Base-by-base conservation (phyloP, 305 asterid species). In the Fraxinus greggii region DNA sequence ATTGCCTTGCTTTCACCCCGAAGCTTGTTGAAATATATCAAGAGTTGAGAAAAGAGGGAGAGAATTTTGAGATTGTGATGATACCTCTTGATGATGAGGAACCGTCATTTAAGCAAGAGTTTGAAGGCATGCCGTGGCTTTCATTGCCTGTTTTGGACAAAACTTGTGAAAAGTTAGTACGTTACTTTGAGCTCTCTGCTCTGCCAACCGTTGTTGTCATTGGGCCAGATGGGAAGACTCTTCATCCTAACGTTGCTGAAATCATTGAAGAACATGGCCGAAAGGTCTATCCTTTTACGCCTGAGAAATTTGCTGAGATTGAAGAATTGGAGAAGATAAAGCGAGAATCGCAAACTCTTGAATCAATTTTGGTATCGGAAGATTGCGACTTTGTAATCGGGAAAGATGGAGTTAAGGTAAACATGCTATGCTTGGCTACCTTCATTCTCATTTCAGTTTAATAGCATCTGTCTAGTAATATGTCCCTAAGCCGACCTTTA, bases 141-240 rank as follows among this genome's bases (percentile, higher is more conserved):
- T 91, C 97, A 2, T 86, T 95, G 88, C 99, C 99, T 1, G 15
- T 92, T n/a, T 88, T 88, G 75, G 98, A 95, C 85, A 89, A 81
- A 79, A 82, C 24, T 28, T 84, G 90, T 29, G 61, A 73, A 75
- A 95, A 95, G 89, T 86, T 95, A 51, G 84, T 83, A 24, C 86
- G 88, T 5, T 92, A 94, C 82, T 92, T 95, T 78, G 95, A 91
- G 86, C 90, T 95, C 72, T 65, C 74, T 26, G 75, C 85, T 76
- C 86, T 92, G 81, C 97, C 97, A 5, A 89, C 97, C 40, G 80
- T 94, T 75, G 95, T 91, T 77, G 86, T 90, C 40, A 90, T 95
- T 54, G 99, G 99, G 54, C 91, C 95, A 4, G 91, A 95, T 26
- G 99, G 98, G 86, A 94, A 95, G 85, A 95, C 98, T 1, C 90